Evolutionary conservation across 306 rosid genomes (phyloP).

Genomic region (Castanea mollissima): DNA sequence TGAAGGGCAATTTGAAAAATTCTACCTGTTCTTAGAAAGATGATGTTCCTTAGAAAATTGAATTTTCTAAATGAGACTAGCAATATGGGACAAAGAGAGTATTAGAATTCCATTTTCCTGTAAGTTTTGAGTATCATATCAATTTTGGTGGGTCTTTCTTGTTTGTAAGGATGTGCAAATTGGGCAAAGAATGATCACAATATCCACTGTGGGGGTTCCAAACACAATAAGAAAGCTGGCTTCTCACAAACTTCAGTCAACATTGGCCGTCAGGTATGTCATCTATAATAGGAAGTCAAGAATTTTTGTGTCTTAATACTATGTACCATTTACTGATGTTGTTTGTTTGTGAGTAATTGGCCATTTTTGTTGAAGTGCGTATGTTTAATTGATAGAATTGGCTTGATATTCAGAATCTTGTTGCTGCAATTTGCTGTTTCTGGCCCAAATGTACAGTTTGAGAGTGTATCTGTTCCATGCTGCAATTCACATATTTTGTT

Average conservation of each 20-base stretch:
- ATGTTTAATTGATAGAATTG: not conserved
- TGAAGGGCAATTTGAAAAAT: no score
- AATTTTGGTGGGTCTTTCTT: constrained; percentile 18
- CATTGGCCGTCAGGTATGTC: constrained; percentile 89
- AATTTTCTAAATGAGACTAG: no score
- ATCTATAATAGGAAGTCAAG: not conserved
- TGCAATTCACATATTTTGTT: constrained; percentile 10
- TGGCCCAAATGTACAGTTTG: constrained; percentile 9
- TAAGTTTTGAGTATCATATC: constrained; percentile 17
- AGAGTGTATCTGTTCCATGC: not conserved
- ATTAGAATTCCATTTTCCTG: not conserved
- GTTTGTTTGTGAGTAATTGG: constrained; percentile 9
- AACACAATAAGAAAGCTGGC: constrained; percentile 89
- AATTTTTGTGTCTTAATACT: not conserved
- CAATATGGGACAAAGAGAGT: no score
- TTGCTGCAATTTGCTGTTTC: not conserved
- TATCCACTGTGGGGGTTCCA: constrained; percentile 97
- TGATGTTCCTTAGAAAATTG: no score
- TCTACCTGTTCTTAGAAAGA: no score
- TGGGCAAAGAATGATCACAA: constrained; percentile 98
- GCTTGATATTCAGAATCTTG: not conserved
- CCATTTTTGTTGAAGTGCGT: constrained; percentile 7
- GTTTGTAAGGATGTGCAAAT: constrained; percentile 71
- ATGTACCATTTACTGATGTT: not conserved
- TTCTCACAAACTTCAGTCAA: constrained; percentile 93